These are phyloP conservation scores for Lactarius quietus DNA, from an alignment of 768 basidiomycete species.

Conservation along the genomic window DNA sequence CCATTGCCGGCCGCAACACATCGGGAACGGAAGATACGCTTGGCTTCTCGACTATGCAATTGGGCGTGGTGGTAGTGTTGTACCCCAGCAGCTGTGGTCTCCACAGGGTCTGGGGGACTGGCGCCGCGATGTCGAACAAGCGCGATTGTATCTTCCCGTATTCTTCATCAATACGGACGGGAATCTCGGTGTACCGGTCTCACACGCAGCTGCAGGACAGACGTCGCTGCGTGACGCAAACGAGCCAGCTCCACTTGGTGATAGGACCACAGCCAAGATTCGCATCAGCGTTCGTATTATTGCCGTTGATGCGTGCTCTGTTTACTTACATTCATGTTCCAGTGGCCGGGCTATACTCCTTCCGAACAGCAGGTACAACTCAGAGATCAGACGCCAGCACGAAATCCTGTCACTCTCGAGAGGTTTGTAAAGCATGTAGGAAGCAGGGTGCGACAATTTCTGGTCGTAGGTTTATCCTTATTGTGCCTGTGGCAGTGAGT, in stretches of 20 bases:
- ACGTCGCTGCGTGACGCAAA: not conserved
- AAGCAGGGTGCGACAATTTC: slow-evolving; percentile 12
- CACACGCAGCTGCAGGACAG: slow-evolving; percentile 14
- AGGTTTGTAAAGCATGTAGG: slow-evolving; percentile 19
- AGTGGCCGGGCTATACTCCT: slow-evolving; percentile 21
- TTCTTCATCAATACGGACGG: slow-evolving; percentile 17
- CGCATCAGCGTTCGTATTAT: slow-evolving; percentile 11
- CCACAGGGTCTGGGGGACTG: slow-evolving; percentile 19
- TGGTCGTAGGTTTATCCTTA: slow-evolving; percentile 5
- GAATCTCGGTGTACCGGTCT: slow-evolving; percentile 14
- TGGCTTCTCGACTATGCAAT: slow-evolving; percentile 19
- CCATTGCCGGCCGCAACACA: not conserved
- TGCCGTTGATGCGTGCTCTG: not conserved
- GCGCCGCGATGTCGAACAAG: slow-evolving; percentile 20
- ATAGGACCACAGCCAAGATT: slow-evolving; percentile 12
- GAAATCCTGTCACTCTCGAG: slow-evolving; percentile 3
- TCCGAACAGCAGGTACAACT: slow-evolving; percentile 17
- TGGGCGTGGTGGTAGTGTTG: slow-evolving; percentile 10
- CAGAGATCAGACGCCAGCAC: not conserved
- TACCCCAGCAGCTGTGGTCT: slow-evolving; percentile 21
- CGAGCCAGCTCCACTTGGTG: slow-evolving; percentile 10
- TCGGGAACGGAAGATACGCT: not conserved
- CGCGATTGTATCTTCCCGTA: slow-evolving; percentile 9
- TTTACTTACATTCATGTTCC: not conserved
- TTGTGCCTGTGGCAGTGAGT: not conserved